phyloP scores from a whole-genome alignment of 768 basidiomycete genomes.

The Mrakia blollopis region DNA sequence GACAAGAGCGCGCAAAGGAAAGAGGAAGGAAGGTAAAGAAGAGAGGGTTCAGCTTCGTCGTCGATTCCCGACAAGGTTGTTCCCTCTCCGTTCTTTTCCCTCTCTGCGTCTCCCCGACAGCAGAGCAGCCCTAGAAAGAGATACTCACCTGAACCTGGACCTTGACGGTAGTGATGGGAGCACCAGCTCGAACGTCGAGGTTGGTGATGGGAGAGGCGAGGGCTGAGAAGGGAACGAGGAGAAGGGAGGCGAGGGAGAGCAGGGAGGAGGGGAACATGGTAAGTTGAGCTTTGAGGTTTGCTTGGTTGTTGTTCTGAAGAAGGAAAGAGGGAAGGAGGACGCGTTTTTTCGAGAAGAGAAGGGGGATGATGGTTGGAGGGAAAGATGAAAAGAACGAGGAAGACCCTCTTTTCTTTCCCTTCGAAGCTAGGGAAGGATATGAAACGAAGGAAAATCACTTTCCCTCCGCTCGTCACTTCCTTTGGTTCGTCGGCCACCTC shows the following conservation, averaged over 20 bases:
- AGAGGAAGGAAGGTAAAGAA: not conserved
- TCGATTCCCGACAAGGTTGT: not conserved
- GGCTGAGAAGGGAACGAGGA: not conserved
- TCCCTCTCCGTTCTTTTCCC: not conserved
- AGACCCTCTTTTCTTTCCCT: not conserved
- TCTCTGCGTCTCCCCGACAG: not conserved
- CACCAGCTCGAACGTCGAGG: slow-evolving; percentile 15
- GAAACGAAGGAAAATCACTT: not conserved
- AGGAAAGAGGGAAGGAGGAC: not conserved
- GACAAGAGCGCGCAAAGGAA: not conserved
- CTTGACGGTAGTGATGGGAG: slow-evolving; percentile 21
- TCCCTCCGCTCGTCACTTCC: no score
- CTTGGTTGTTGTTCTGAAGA: no score
- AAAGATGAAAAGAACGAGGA: not conserved
- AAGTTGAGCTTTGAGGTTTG: not conserved
- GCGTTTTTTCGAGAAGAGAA: not conserved
- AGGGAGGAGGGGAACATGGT: slow-evolving; percentile 9
- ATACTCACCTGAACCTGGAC: slow-evolving; percentile 5
- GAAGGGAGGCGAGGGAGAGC: not conserved
- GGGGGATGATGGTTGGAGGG: not conserved
- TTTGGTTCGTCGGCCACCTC: not conserved
- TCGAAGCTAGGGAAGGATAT: not conserved
- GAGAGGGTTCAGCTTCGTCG: not conserved
- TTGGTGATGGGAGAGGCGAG: slow-evolving; percentile 1
- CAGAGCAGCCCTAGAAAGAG: not conserved